phyloP scores from a whole-genome alignment of 495 filamentous ascomycete genomes.

The Aspergillus egyptiacus region DNA sequence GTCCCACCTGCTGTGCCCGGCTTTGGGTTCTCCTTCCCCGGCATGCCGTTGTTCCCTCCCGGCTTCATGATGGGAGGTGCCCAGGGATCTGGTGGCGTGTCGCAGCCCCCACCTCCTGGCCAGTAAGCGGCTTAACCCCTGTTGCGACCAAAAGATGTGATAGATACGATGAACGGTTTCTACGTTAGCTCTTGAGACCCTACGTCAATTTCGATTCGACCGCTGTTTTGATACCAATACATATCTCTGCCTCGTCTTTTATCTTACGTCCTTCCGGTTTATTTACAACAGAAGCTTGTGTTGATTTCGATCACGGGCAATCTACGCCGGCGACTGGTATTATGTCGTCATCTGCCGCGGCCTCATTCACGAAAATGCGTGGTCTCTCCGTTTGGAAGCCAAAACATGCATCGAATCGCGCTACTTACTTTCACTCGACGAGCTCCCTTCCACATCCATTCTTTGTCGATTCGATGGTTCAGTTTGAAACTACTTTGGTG shows the following conservation, averaged over 20 bases:
- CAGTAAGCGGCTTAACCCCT: conserved; percentile 27
- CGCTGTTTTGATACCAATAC: conserved; percentile 17
- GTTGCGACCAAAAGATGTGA: not conserved
- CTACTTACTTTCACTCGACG: no score
- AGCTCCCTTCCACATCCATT: not conserved
- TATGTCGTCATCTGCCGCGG: no score
- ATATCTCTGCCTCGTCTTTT: not conserved
- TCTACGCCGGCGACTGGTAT: no score
- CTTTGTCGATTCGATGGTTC: not conserved
- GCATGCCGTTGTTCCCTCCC: conserved; percentile 65
- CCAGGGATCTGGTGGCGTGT: conserved; percentile 25
- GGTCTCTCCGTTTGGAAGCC: no score
- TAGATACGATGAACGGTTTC: conserved; percentile 6
- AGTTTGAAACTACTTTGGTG: not conserved
- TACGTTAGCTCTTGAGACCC: not conserved
- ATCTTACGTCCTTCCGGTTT: not conserved
- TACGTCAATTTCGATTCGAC: conserved; percentile 12
- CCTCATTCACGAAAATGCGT: no score
- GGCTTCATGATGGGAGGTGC: conserved; percentile 54
- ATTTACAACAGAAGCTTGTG: not conserved
- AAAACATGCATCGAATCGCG: not conserved
- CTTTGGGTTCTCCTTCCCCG: conserved; percentile 61
- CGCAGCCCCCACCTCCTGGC: conserved; percentile 46
- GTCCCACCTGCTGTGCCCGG: conserved; percentile 57
- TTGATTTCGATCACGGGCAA: no score